Base-by-base conservation (phyloP, 2,329 filamentous ascomycete species). In the Cylindrodendrum hubeiense region DNA sequence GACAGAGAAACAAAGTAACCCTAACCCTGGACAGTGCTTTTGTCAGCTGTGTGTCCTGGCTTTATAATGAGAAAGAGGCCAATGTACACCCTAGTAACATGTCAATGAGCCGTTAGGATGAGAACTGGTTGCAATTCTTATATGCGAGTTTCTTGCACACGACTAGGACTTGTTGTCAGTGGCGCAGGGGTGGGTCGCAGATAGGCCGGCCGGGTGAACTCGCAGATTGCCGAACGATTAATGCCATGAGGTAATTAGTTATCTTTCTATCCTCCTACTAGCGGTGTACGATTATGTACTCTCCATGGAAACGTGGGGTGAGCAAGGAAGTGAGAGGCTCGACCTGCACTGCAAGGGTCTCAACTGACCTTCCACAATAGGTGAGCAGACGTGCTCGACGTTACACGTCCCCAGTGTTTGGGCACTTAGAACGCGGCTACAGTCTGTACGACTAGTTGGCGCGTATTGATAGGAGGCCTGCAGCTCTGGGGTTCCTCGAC, bases 301-400 rank as follows among this genome's bases (percentile, higher is more conserved):
- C 10, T 49, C 6, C 43, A 57, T 34, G 13, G 30, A 39, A 39
- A 13, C 30, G 19, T 28, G 54, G 43, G 43, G 56, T 13, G 6
- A 33, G 33, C 2, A 56, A 46, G 50, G 34, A 52, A 46, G 8
- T n/a, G 15, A 50, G 51, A 55, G 19, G 24, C 8, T 56, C 43
- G 19, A 3, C 30, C 34, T 53, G 19, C 46, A 59, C 34, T 53
- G 19, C 46, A 59, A 19, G 43, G 28, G 1, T 26, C 37, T 3
- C 17, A 52, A 37, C 7, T 21, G 63, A 65, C 63, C 63, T 65
- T 61, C 63, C 63, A 28, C 6, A 61, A 57, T 6, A 49, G 53
- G 62, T 28, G 43, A 49, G 30, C 2, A 41, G 44, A 52, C 26
- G 30, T 17, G 26, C 9, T 33, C 39, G 28, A 39, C 4, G 15